Conservation (phyloP, 1,139 yeast species). For the Chernovozyma sophiae-reginae region DNA sequence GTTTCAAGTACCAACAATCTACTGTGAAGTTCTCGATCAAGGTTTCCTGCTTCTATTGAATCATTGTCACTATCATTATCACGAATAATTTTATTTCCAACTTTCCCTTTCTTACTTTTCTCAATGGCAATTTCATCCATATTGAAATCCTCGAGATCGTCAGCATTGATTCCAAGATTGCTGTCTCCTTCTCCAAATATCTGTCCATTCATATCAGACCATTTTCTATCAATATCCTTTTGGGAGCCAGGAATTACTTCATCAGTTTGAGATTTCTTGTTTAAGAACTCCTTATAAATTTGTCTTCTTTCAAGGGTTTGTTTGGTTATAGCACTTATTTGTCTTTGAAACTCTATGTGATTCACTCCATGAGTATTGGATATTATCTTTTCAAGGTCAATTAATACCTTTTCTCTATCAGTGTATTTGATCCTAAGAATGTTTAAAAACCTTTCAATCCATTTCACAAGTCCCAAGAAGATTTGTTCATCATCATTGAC, state of each 20-base stretch:
- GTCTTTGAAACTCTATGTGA: slow-evolving; percentile 22
- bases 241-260: slow-evolving; percentile 19
- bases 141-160: slow-evolving; percentile 58
- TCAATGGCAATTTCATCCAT: slow-evolving; percentile 26
- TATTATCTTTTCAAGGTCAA: slow-evolving; percentile 14
- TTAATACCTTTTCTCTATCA: slow-evolving; percentile 41
- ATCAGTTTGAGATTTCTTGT: slow-evolving; percentile 12
- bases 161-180: slow-evolving; percentile 57
- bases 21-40: slow-evolving; percentile 12
- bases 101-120: background rate
- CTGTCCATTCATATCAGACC: slow-evolving; percentile 46
- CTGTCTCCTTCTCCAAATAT: slow-evolving; percentile 39
- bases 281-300: slow-evolving; percentile 32
- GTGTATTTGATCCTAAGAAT: slow-evolving; percentile 60
- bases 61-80: slow-evolving; percentile 14
- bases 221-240: slow-evolving; percentile 39
- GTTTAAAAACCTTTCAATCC: slow-evolving; percentile 58
- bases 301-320: slow-evolving; percentile 27
- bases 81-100: no score
- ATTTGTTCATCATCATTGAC: slow-evolving; percentile 65
- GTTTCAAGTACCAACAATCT: slow-evolving; percentile 15
- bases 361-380: slow-evolving; percentile 15
- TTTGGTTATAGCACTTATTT: slow-evolving; percentile 27
- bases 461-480: slow-evolving; percentile 63
- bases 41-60: slow-evolving; percentile 23